phyloP scores from a whole-genome alignment of 2,329 filamentous ascomycete genomes.

The Alternaria sp. region DNA sequence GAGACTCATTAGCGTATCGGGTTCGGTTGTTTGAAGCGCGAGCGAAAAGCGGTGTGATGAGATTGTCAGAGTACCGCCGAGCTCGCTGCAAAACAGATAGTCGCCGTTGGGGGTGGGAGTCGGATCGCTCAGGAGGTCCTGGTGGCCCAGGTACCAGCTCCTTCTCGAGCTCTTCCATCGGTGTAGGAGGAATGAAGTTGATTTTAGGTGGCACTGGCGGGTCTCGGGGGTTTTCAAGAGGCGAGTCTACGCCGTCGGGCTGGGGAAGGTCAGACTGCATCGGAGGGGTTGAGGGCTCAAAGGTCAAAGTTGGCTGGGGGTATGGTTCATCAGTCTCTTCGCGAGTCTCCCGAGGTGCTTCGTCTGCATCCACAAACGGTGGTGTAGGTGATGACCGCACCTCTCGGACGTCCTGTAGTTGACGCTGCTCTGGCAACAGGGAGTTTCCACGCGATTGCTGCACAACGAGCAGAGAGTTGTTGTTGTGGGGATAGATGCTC shows the following conservation, averaged over 20 bases:
- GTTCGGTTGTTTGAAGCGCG: conserved; percentile 37
- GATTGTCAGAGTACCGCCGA: conserved; percentile 56
- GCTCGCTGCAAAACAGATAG: conserved; percentile 54
- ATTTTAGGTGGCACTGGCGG: conserved; percentile 66
- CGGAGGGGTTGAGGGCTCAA: conserved; percentile 50
- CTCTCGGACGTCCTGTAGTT: conserved; percentile 29
- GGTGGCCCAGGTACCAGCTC: conserved; percentile 47
- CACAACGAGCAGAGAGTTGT: conserved; percentile 70
- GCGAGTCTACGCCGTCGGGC: conserved; percentile 59
- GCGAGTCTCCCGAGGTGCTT: conserved; percentile 13
- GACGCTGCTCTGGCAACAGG: conserved; percentile 26
- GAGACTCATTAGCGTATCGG: conserved; percentile 33
- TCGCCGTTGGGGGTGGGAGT: conserved; percentile 49
- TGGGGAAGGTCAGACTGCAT: conserved; percentile 38
- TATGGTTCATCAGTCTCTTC: conserved; percentile 15
- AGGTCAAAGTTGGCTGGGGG: conserved; percentile 38
- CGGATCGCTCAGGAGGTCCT: conserved; percentile 40
- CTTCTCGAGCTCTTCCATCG: conserved; percentile 56
- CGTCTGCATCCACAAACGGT: conserved; percentile 37
- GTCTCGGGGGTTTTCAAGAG: conserved; percentile 65
- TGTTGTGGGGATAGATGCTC: conserved; percentile 69
- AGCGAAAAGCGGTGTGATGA: conserved; percentile 54
- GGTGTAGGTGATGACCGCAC: conserved; percentile 33
- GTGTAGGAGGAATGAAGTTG: conserved; percentile 64
- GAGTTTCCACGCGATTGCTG: conserved; percentile 56